These are phyloP conservation scores for Didymellaceae sp. DNA, from an alignment of 2,329 filamentous ascomycete species.

Conservation along the genomic window DNA sequence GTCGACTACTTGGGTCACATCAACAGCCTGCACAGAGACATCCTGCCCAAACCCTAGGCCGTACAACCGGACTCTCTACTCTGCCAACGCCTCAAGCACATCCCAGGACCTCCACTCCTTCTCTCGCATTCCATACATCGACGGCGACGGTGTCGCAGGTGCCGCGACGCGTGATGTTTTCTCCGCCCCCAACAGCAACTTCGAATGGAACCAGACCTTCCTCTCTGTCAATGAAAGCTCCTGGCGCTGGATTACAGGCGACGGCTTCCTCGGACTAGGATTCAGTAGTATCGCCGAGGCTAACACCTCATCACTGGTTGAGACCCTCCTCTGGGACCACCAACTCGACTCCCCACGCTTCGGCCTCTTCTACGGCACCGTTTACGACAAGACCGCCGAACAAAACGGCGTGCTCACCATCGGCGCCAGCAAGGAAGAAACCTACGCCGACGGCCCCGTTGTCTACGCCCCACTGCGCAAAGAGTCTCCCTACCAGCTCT, in stretches of 20 bases:
- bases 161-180: slow-evolving; percentile 20
- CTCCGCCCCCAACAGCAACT: slow-evolving; percentile 2
- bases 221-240: slow-evolving; percentile 21
- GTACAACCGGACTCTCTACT: slow-evolving; percentile 22
- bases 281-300: slow-evolving; percentile 28
- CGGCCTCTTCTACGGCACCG: slow-evolving; percentile 24
- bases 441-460: slow-evolving; percentile 69
- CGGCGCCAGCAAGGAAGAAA: slow-evolving; percentile 53
- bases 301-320: slow-evolving; percentile 20
- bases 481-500: slow-evolving; percentile 22
- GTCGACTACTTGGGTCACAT: slow-evolving; percentile 20
- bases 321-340: slow-evolving; percentile 25
- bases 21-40: slow-evolving; percentile 19
- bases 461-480: slow-evolving; percentile 43
- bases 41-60: slow-evolving; percentile 18
- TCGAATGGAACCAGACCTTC: slow-evolving; percentile 31
- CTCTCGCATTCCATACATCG: slow-evolving; percentile 19
- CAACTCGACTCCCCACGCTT: slow-evolving; percentile 24
- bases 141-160: slow-evolving; percentile 21
- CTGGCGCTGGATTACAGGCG: slow-evolving; percentile 28
- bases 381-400: slow-evolving; percentile 7
- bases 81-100: slow-evolving; percentile 19
- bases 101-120: slow-evolving; percentile 15
- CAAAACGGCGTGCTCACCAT: slow-evolving; percentile 27
- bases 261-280: slow-evolving; percentile 27